These are phyloP conservation scores for Elaeagnus macrophylla DNA, from an alignment of 306 rosid genomes.

Conservation along the genomic window DNA sequence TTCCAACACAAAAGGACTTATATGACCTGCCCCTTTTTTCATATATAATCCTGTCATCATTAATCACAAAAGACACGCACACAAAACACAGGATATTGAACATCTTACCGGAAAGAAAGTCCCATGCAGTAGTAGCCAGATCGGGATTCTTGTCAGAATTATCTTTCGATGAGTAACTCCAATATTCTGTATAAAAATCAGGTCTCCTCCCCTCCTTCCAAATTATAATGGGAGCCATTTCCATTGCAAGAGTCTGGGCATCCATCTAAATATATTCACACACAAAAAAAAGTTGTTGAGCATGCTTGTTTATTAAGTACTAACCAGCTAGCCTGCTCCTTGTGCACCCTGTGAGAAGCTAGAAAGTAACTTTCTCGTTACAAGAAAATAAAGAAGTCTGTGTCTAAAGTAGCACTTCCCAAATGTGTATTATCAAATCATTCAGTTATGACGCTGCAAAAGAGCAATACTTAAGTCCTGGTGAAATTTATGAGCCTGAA, in stretches of 20 bases:
- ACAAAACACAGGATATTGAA: slow-evolving; percentile 1
- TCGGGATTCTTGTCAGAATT: slow-evolving; percentile 49
- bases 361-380: slow-evolving; percentile 1
- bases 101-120: slow-evolving; percentile 69
- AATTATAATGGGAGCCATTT: slow-evolving; percentile 81
- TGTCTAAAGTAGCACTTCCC: too few relatives aligned
- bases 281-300: slow-evolving; percentile 12
- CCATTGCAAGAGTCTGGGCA: slow-evolving; percentile 72
- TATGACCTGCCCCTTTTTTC: too few relatives aligned
- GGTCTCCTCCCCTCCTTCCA: slow-evolving; percentile 65
- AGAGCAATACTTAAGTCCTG: too few relatives aligned
- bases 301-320: slow-evolving; percentile 10
- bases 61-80: neutral
- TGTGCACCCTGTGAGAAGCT: too few relatives aligned
- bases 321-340: neutral
- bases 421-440: too few relatives aligned
- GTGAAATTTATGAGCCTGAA: too few relatives aligned
- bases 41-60: too few relatives aligned
- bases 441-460: too few relatives aligned
- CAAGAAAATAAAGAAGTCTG: neutral
- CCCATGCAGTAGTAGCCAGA: slow-evolving; percentile 52
- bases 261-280: slow-evolving; percentile 57
- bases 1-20: too few relatives aligned
- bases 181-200: slow-evolving; percentile 53
- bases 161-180: slow-evolving; percentile 50